Conservation (phyloP, 805 yeast species). For the Zygosaccharomyces bisporus region DNA sequence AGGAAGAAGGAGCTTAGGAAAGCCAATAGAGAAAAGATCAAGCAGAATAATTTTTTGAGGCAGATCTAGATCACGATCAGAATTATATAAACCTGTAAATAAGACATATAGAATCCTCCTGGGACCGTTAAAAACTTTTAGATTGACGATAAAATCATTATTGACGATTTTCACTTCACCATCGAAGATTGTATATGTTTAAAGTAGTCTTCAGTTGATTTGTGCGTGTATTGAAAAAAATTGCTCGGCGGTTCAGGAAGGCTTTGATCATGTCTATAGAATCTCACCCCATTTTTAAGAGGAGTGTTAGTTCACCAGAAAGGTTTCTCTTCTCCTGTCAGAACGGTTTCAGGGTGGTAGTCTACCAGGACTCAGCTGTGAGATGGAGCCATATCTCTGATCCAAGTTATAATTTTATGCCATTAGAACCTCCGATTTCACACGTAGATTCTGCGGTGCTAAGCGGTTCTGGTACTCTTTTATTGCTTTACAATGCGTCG, state of each 20-base stretch:
- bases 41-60: conserved; percentile 65
- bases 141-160: not conserved
- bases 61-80: conserved; percentile 12
- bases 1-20: conserved; percentile 70
- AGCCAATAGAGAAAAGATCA: conserved; percentile 65
- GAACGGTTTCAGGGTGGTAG: conserved; percentile 18
- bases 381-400: conserved; percentile 22
- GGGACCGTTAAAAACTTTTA: not conserved
- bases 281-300: conserved; percentile 14
- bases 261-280: conserved; percentile 8
- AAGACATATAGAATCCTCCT: not conserved
- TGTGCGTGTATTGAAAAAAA: not conserved
- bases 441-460: conserved; percentile 14
- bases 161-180: not conserved
- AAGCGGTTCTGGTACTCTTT: conserved; percentile 21
- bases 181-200: not conserved
- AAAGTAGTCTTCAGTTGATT: not conserved
- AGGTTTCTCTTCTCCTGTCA: conserved; percentile 21
- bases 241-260: not conserved
- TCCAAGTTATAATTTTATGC: conserved; percentile 16
- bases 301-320: not conserved
- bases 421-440: conserved; percentile 9
- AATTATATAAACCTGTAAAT: conserved; percentile 22
- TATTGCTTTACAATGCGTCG: conserved; percentile 21
- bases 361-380: conserved; percentile 20